Base-by-base conservation (phyloP, 495 filamentous ascomycete genomes). In the Aspergillus haitiensis region DNA sequence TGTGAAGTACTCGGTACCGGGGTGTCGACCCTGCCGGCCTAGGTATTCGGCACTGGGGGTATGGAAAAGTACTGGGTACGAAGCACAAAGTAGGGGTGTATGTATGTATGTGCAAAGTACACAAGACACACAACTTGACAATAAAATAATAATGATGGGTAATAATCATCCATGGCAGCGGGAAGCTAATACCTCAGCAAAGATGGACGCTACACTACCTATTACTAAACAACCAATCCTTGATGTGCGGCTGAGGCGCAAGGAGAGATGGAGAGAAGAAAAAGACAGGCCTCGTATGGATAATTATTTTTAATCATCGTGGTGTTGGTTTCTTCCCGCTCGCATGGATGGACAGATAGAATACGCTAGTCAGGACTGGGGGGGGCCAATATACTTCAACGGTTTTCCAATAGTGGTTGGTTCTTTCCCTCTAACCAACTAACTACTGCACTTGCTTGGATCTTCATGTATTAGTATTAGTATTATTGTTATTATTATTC, bases 221-320 rank as follows among this genome's bases (percentile, higher is more conserved):
- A 27, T 27, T 27, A 27, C 21, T 27, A 27, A 8, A 36, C 45
- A 39, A 45, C 55, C 55, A 57, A 57, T 57, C 9, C 32, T 47
- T 54, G 33, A 46, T 49, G 35, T 65, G 63, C 63, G 63, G 59
- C 63, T 65, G 59, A 65, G 63, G 59, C 59, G 63, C 58, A 61
- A 58, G 46, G 50, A 60, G 52, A 65, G 63, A 60, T 52, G 63
- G 63, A 58, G 61, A 59, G 58, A 35, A n/a, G 18, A 58, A 51
- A 51, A 58, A 10, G 36, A 48, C 58, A 60, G 42, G 46, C 45
- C 50, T 55, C 60, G 61, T 52, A 51, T 52, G 61, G 52, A 54
- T 48, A 55, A 56, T 63, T 63, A 59, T 63, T 59, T 63, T 59
- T 59, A 56, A 59, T 59, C 52, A 13, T 49, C 44, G 32, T 27